Evolutionary conservation across 345 rosid species (phyloP).

Genomic region (Aurinia saxatilis): DNA sequence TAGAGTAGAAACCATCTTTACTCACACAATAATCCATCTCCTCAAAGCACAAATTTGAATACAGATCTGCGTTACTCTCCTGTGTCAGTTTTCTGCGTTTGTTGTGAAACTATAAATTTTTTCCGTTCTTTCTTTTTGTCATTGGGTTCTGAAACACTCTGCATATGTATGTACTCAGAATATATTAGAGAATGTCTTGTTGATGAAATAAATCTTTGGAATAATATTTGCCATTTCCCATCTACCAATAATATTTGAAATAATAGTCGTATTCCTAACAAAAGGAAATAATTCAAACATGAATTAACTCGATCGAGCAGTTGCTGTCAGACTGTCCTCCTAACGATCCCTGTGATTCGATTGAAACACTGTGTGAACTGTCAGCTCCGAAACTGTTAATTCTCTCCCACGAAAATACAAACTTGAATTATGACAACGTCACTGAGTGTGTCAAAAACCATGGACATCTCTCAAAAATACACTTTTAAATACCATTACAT

Average conservation of each 20-base stretch:
- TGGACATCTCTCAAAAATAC: not conserved
- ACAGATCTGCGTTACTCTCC: not conserved
- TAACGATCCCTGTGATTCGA: not conserved
- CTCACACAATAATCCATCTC: not conserved
- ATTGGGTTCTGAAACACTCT: not conserved
- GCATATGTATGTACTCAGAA: slow-evolving; percentile 3
- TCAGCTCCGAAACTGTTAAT: slow-evolving; percentile 10
- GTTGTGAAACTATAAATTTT: slow-evolving; percentile 10
- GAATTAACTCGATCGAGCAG: not conserved
- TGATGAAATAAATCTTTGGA: slow-evolving; percentile 14
- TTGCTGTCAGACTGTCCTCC: not conserved
- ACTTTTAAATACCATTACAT: slow-evolving; percentile 16
- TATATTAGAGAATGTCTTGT: not conserved
- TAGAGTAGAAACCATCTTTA: slow-evolving; percentile 43
- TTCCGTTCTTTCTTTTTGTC: not conserved
- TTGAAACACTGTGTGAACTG: not conserved
- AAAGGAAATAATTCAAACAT: not conserved
- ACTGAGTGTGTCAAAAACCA: not conserved
- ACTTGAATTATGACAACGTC: not conserved
- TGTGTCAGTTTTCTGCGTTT: slow-evolving; percentile 5
- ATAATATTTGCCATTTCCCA: not conserved
- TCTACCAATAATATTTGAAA: not conserved
- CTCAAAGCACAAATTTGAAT: slow-evolving; percentile 10
- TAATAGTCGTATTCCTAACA: not conserved
- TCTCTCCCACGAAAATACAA: slow-evolving; percentile 4